Evolutionary conservation across 2,329 filamentous ascomycete genomes (phyloP).

Genomic region (Didymella lethalis): DNA sequence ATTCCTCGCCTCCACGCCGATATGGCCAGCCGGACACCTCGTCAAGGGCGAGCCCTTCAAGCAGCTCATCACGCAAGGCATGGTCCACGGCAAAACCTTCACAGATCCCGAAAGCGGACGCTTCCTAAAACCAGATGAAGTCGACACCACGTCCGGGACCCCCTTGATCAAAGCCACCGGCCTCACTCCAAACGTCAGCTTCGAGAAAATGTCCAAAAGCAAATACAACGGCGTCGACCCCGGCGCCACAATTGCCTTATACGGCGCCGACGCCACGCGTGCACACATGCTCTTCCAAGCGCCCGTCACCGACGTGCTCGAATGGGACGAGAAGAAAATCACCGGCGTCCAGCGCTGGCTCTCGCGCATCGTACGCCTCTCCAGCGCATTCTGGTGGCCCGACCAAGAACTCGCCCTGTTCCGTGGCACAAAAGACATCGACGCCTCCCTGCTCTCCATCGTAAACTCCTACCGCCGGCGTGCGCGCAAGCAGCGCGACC

Average conservation of each 20-base stretch:
- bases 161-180: conserved; percentile 71
- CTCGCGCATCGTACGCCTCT: conserved; percentile 67
- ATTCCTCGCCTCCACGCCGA: conserved; percentile 69
- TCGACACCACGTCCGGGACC: conserved; percentile 71
- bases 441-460: conserved; percentile 33
- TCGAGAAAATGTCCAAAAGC: conserved; percentile 95
- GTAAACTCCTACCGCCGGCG: conserved; percentile 15
- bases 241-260: conserved; percentile 71
- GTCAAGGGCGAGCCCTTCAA: conserved; percentile 76
- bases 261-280: conserved; percentile 83
- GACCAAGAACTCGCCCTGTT: conserved; percentile 36
- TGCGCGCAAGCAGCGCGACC: background rate
- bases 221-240: conserved; percentile 93
- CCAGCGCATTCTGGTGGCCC: conserved; percentile 35
- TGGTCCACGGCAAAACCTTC: conserved; percentile 90
- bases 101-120: conserved; percentile 76
- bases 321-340: conserved; percentile 88
- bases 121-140: conserved; percentile 78
- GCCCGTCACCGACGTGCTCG: conserved; percentile 80
- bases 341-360: conserved; percentile 84
- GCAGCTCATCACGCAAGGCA: conserved; percentile 84
- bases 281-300: conserved; percentile 91
- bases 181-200: conserved; percentile 67
- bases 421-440: conserved; percentile 32
- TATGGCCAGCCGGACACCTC: conserved; percentile 51